phyloP scores from a whole-genome alignment of 2,329 filamentous ascomycete species.

The Atkinsonella hypoxylon region DNA sequence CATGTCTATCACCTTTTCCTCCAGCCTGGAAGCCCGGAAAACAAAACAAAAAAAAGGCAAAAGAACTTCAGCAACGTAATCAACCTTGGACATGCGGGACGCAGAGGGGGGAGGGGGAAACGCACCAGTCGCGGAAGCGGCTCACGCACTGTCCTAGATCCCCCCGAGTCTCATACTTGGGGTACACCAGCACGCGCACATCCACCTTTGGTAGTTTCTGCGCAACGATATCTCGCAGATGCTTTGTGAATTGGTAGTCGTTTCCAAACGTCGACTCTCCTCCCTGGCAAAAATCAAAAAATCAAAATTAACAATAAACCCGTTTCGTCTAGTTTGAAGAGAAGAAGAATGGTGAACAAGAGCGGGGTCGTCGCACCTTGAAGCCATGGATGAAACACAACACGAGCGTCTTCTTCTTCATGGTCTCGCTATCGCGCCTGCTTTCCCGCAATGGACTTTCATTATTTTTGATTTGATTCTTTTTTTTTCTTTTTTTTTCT shows the following conservation, averaged over 20 bases:
- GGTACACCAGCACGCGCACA: slow-evolving; percentile 60
- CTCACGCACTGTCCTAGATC: slow-evolving; percentile 60
- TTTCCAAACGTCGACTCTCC: slow-evolving; percentile 66
- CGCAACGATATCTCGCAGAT: slow-evolving; percentile 53
- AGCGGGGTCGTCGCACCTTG: slow-evolving; percentile 58
- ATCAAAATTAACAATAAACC: no score
- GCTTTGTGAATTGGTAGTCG: slow-evolving; percentile 54
- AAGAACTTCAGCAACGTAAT: background rate
- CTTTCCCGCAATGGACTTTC: background rate
- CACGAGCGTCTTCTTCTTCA: slow-evolving; percentile 69
- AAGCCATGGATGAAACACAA: slow-evolving; percentile 83
- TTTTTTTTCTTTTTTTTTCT: background rate
- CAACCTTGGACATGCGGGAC: no score
- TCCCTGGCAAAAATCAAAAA: slow-evolving; percentile 43
- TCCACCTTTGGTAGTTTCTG: slow-evolving; percentile 56
- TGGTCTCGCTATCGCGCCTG: slow-evolving; percentile 10
- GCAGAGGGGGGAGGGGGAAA: slow-evolving; percentile 2
- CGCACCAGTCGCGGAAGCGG: slow-evolving; percentile 63
- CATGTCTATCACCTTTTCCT: slow-evolving; percentile 86
- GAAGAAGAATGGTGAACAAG: no score
- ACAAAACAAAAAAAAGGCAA: no score
- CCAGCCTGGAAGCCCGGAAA: slow-evolving; percentile 44
- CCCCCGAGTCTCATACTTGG: slow-evolving; percentile 70
- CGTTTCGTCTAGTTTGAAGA: no score
- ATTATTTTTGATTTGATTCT: background rate